Percentiles rank a stretch among this genome's conserved stretches.
Conservation (phyloP, 306 rosid genomes). For the Rosa persica region DNA sequence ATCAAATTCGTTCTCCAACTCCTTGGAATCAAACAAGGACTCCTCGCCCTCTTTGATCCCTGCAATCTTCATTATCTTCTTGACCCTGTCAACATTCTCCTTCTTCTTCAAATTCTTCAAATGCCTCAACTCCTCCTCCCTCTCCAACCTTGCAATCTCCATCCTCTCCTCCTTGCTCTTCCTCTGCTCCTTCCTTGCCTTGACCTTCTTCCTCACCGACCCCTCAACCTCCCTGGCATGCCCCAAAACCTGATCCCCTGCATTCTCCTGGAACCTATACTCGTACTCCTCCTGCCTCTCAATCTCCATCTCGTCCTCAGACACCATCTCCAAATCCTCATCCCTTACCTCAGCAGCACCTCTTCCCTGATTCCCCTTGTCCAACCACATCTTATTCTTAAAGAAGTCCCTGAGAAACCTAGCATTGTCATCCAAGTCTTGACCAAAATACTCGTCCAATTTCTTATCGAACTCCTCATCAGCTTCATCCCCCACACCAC, state of each 20-base stretch:
- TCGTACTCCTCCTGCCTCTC: slow-evolving; percentile 84
- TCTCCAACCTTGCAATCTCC: slow-evolving; percentile 72
- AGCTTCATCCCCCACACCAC: slow-evolving; percentile 19
- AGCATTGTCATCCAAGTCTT: slow-evolving; percentile 42
- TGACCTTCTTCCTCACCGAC: slow-evolving; percentile 80
- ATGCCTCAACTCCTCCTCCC: slow-evolving; percentile 89
- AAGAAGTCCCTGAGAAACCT: slow-evolving; percentile 60
- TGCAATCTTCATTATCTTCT: slow-evolving; percentile 64
- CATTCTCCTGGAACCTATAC: slow-evolving; percentile 75
- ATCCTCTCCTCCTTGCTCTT: slow-evolving; percentile 86
- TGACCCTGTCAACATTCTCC: slow-evolving; percentile 71
- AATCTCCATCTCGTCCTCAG: slow-evolving; percentile 69
- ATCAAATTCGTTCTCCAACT: slow-evolving; percentile 80
- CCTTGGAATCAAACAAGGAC: slow-evolving; percentile 44
- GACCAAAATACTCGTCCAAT: slow-evolving; percentile 68
- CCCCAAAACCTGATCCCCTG: slow-evolving; percentile 70
- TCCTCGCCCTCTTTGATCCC: slow-evolving; percentile 66
- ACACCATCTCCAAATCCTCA: slow-evolving; percentile 58
- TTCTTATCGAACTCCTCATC: slow-evolving; percentile 52
- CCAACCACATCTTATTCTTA: slow-evolving; percentile 66
- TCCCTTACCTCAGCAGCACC: slow-evolving; percentile 32
- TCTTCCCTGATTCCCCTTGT: slow-evolving; percentile 24
- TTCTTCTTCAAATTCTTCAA: slow-evolving; percentile 89
- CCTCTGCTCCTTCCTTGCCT: slow-evolving; percentile 80
- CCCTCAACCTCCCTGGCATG: slow-evolving; percentile 72